Evolutionary conservation across 2,329 filamentous ascomycete species (phyloP), one percentile per base, ranked within the genome.

Genomic region (Apiospora saccharicola): DNA sequence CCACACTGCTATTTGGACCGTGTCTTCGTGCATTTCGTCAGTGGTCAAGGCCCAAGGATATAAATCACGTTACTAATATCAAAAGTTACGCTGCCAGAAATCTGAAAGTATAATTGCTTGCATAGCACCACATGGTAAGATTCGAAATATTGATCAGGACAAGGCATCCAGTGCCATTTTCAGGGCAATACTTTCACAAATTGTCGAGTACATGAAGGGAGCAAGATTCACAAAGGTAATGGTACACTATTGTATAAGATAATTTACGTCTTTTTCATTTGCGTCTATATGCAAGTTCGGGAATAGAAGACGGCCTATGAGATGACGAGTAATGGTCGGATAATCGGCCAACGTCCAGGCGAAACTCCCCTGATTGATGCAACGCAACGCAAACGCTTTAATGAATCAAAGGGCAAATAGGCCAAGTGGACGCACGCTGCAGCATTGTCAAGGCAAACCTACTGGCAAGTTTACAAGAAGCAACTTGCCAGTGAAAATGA

Each of bases 251-350:
- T 30, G 14, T 64, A 41, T 49, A 64, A 24, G 34, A n/a, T 64
- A 64, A 64, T 64, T 64, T 64, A 41, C 57, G 57, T 64, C 57
- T 64, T 64, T 64, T 64, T 37, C 30, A 64, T 64, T 64, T 64
- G 57, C 57, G 37, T 64, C 57, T 64, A 64, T 64, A 64, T 64
- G 57, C 57, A 64, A 64, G 57, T 34, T 34, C 22, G 34, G 57
- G 57, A 41, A 22, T 24, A n/a, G 57, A 64, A 19, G 57, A 37
- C 57, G 34, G 34, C 30, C 57, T n/a, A 64, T 61, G 34, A 5
- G 34, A 41, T 41, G 57, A 14, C 19, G 8, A 22, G 22, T n/a
- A 34, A 64, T 7, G 30, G 57, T 41, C 57, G 34, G 19, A n/a
- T 41, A n/a, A 64, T n/a, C 57, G 7, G 57, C 57, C 57, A 37